Conservation (phyloP, 2,329 filamentous ascomycete species). For the Stemphylium beticola region DNA sequence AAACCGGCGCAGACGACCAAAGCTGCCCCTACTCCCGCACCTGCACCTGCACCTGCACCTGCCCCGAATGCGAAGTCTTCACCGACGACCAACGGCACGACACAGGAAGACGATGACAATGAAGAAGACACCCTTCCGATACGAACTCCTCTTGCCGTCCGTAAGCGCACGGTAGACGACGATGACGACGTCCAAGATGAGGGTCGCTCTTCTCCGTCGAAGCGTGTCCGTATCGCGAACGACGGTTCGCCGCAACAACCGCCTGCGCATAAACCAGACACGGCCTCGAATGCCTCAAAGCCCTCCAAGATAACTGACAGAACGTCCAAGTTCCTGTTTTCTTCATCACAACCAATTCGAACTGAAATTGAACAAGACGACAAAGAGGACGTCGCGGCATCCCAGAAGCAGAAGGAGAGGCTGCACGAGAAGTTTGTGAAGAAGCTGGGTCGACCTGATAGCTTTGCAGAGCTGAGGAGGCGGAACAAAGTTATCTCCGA, state of each 20-base stretch:
- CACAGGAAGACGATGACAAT: constrained; percentile 1
- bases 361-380: constrained; percentile 41
- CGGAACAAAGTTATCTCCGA: constrained; percentile 61
- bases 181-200: constrained; percentile 44
- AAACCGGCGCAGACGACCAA: constrained; percentile 48
- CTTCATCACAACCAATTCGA: constrained; percentile 53
- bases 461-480: constrained; percentile 71
- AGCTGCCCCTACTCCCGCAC: constrained; percentile 10
- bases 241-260: constrained; percentile 29
- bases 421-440: constrained; percentile 86
- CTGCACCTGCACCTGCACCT: constrained; percentile 12
- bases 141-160: constrained; percentile 8
- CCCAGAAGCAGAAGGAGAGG: constrained; percentile 67
- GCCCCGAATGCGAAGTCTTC: constrained; percentile 24
- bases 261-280: constrained; percentile 30
- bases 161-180: constrained; percentile 47
- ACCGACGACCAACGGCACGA: constrained; percentile 21
- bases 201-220: constrained; percentile 40
- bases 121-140: constrained; percentile 24
- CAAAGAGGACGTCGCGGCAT: constrained; percentile 58
- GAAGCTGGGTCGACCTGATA: constrained; percentile 87
- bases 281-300: constrained; percentile 36
- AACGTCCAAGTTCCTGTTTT: constrained; percentile 66
- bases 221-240: constrained; percentile 42
- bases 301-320: constrained; percentile 52